phyloP scores from a whole-genome alignment of 2,329 filamentous ascomycete genomes.

The Thelonectria rubi region DNA sequence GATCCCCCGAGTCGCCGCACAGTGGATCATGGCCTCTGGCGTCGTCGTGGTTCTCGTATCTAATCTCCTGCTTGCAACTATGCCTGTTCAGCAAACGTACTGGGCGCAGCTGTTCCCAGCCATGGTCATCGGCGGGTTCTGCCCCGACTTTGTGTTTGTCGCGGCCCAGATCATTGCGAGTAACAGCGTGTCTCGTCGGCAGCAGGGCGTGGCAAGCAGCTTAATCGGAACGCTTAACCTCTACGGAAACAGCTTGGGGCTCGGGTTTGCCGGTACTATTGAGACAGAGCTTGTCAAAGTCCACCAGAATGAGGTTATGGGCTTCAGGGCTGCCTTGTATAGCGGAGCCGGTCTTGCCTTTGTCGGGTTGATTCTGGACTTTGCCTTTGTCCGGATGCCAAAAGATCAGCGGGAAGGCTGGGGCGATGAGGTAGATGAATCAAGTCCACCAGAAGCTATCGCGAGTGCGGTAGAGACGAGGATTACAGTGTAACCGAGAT shows the following conservation, averaged over 20 bases:
- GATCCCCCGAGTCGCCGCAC: constrained; percentile 4
- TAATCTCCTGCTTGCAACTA: constrained; percentile 2
- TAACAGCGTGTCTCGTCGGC: constrained; percentile 55
- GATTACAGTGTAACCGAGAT: background rate
- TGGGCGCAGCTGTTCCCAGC: constrained; percentile 52
- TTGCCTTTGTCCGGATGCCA: background rate
- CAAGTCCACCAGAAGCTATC: background rate
- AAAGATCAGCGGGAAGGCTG: constrained; percentile 1
- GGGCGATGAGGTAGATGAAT: background rate
- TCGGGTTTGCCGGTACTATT: constrained; percentile 45
- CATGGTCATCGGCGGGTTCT: constrained; percentile 43
- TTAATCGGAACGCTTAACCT: constrained; percentile 53
- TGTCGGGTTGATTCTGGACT: background rate
- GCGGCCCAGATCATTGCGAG: constrained; percentile 62
- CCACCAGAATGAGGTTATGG: background rate
- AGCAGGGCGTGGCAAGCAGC: constrained; percentile 60
- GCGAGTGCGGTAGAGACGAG: background rate
- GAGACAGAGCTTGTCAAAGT: constrained; percentile 33
- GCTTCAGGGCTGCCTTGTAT: background rate
- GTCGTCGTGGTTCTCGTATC: constrained; percentile 1
- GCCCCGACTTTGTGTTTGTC: constrained; percentile 58
- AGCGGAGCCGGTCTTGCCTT: background rate
- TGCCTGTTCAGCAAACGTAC: constrained; percentile 52
- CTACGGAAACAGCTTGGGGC: constrained; percentile 42
- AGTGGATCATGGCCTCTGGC: constrained; percentile 10